Evolutionary conservation across 2,329 filamentous ascomycete genomes (phyloP), one percentile per base, ranked within the genome.

Genomic region (Epichloe brachyelytri): DNA sequence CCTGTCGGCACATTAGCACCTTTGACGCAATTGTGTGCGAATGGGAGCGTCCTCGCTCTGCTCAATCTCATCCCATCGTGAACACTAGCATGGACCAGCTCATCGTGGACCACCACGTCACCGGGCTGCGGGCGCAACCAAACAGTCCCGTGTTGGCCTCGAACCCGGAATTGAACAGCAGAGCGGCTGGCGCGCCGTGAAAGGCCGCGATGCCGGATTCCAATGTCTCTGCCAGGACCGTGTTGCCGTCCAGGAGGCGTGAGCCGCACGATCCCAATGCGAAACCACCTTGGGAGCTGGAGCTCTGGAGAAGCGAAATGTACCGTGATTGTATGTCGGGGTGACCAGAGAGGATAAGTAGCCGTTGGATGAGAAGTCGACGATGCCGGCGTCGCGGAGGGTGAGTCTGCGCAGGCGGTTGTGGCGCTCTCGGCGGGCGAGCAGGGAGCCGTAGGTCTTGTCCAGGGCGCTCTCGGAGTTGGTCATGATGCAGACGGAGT

Each of bases 331-430:
- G 83, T 7, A 79, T 50, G 14, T 61, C 63, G 0, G 65, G 60
- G 36, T 69, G 63, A 3, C 62, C 63, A 1, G 86, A 82, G 5
- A 90, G 83, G 89, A 88, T 53, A 95, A 87, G 62, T 93, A 85
- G 51, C 79, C 79, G 63, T 89, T 84, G 61, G 87, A 90, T 20
- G 83, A 83, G 60, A 94, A 86, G 67, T 94, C 88, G 46, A 82
- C 78, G 20, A 79, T 84, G 19, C 75, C 80, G 1, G 83, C 75
- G 0, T 84, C 84, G 3, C 83, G 78, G 3, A 85, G 63, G 1
- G 67, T 76, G 17, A 78, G 61, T 5, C 61, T 63, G n/a, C 76
- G 71, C 7, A 75, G 64, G 49, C 65, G 68, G 11, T 63, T 64
- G 15, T 65, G 62, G 4, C 60, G 41, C 10, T 63, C 55, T 8